These are phyloP conservation scores for Mortierella sp. DNA, from an alignment of 371 early-diverging fungal species.

Conservation along the genomic window DNA sequence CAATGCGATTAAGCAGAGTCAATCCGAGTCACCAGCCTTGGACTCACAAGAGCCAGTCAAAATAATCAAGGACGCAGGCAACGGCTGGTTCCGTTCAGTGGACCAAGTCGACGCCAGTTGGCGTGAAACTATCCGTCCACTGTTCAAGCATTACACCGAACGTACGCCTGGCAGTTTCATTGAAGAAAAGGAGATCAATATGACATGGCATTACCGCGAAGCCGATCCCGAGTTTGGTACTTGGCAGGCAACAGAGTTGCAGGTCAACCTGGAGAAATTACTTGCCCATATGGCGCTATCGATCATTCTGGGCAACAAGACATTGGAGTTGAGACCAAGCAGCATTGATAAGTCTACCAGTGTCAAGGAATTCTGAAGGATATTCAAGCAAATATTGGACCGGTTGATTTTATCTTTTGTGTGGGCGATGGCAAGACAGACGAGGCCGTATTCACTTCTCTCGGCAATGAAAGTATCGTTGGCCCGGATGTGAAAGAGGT, in stretches of 20 bases:
- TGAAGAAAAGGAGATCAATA: conserved; percentile 91
- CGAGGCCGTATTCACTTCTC: conserved; percentile 84
- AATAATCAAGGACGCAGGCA: conserved; percentile 59
- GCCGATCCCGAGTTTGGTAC: conserved; percentile 91
- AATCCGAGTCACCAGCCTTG: conserved; percentile 34
- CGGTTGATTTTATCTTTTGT: conserved; percentile 82
- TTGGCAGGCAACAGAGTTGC: conserved; percentile 92
- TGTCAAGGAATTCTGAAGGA: conserved; percentile 90
- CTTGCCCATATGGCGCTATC: conserved; percentile 94
- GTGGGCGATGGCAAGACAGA: conserved; percentile 96
- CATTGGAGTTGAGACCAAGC: conserved; percentile 93
- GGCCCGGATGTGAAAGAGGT: conserved; percentile 60
- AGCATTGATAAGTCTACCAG: conserved; percentile 92
- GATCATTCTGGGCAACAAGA: conserved; percentile 94
- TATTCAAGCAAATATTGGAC: conserved; percentile 58
- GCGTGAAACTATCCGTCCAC: conserved; percentile 90
- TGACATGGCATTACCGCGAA: conserved; percentile 95
- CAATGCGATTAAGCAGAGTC: conserved; percentile 47
- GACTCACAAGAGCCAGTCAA: conserved; percentile 51
- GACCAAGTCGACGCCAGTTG: conserved; percentile 89
- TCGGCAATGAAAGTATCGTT: conserved; percentile 69
- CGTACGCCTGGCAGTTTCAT: conserved; percentile 95
- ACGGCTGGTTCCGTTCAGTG: conserved; percentile 85
- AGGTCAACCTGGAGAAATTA: conserved; percentile 94
- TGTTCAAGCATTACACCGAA: conserved; percentile 95